Evolutionary conservation across 257 asterid genomes (phyloP), one percentile per base, ranked within the genome.

Genomic region (Ilex asprella): DNA sequence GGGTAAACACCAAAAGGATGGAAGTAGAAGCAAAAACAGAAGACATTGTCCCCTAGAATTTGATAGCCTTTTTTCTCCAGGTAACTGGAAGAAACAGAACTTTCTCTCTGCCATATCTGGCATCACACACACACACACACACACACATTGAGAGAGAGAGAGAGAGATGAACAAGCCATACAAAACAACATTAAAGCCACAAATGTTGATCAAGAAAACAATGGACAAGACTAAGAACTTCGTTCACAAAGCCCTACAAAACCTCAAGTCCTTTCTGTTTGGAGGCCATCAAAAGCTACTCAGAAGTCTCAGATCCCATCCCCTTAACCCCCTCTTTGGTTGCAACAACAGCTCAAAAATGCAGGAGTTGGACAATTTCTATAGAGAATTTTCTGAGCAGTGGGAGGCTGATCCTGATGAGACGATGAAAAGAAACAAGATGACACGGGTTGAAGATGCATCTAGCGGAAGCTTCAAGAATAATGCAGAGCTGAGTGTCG

Each of bases 121-220:
- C 69, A 53, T 35, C 41, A 35, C 41, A 21, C 8, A 8, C 0
- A 46, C 52, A 10, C 11, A 3, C 1, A 12, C 52, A 8, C 52
- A 13, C 10, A 46, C 58, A 60, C 63, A 35, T 70, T 61, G 66
- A 62, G 31, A 73, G 30, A 56, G 60, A 50, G 64, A 47, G 29
- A 67, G 63, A 63, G 65, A 79, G 41, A 61, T 75, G 82, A 77
- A 76, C 52, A 75, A 68, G 49, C 59, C 39, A 12, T 67, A 61
- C 67, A 69, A 65, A 16, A 75, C 64, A 63, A 56, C 66, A 12
- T 47, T 41, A 61, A 81, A 70, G 63, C 79, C 84, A 30, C 75
- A 81, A 70, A 73, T 74, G 79, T 74, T 84, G 60, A 72, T 85
- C 46, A 77, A 75, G 71, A 72, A 73, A 75, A 75, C 91, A 58